Evolutionary conservation across 805 yeast genomes (phyloP).

Genomic region (Candida alai): DNA sequence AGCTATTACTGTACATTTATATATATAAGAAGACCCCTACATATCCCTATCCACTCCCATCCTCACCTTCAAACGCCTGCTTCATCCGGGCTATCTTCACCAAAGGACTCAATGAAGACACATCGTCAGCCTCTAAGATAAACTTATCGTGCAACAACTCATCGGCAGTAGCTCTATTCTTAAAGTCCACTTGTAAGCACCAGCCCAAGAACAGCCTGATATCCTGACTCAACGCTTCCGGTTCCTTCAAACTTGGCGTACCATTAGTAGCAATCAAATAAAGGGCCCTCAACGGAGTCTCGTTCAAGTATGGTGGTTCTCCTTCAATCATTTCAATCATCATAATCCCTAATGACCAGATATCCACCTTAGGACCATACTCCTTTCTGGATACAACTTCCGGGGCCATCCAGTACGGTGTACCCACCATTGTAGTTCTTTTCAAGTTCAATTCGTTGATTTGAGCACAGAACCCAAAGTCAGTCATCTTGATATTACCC

Average conservation of each 20-base stretch:
- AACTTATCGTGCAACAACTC: constrained; percentile 68
- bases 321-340: constrained; percentile 98
- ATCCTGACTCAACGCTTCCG: constrained; percentile 66
- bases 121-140: constrained; percentile 58
- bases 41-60: constrained; percentile 7
- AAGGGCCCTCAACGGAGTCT: constrained; percentile 89
- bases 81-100: constrained; percentile 72
- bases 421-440: constrained; percentile 98
- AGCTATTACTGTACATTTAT: neutral
- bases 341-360: constrained; percentile 98
- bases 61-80: constrained; percentile 36
- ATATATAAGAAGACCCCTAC: neutral
- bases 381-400: constrained; percentile 94
- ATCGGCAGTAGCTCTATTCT: constrained; percentile 72
- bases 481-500: constrained; percentile 92
- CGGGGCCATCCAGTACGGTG: constrained; percentile 99
- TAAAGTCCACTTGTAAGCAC: constrained; percentile 81
- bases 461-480: constrained; percentile 96
- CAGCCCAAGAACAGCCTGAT: constrained; percentile 68
- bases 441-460: constrained; percentile 55
- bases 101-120: constrained; percentile 61
- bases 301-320: constrained; percentile 96
- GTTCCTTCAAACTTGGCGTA: constrained; percentile 88
- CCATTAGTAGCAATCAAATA: constrained; percentile 96
- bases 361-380: constrained; percentile 94